phyloP scores from a whole-genome alignment of 2,329 filamentous ascomycete species.

The Neofusicoccum umdonicola region DNA sequence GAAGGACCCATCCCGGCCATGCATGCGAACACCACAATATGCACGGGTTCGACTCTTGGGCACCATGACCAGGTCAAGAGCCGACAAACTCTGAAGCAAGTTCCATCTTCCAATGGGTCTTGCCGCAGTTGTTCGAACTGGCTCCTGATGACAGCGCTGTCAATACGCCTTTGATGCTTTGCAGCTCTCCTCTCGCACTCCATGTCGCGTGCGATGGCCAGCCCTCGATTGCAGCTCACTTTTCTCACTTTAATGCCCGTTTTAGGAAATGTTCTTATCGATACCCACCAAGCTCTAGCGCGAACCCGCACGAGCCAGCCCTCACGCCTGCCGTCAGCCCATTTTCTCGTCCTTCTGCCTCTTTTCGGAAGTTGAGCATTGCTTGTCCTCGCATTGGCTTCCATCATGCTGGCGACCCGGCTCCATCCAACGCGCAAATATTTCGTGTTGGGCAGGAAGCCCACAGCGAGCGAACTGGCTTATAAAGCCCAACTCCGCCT shows the following conservation, averaged over 20 bases:
- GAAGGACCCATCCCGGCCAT: too few species aligned
- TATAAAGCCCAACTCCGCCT: neutral
- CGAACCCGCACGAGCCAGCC: neutral
- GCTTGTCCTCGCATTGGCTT: too few species aligned
- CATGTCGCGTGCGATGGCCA: too few species aligned
- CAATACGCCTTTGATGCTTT: too few species aligned
- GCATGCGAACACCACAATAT: too few species aligned
- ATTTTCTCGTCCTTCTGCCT: neutral
- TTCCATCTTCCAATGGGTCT: too few species aligned
- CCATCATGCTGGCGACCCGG: neutral
- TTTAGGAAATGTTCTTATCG: slow-evolving; percentile 15
- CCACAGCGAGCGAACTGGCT: neutral
- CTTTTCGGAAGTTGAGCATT: neutral
- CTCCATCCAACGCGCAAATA: neutral
- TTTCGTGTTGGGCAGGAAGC: neutral
- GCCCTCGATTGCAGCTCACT: too few species aligned
- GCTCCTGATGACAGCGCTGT: too few species aligned
- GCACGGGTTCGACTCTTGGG: too few species aligned
- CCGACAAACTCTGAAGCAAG: too few species aligned
- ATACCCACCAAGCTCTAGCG: neutral
- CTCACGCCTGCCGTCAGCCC: neutral
- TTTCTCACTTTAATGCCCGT: slow-evolving; percentile 21
- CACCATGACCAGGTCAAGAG: too few species aligned
- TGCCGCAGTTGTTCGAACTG: too few species aligned
- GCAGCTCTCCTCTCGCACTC: slow-evolving; percentile 17